These are phyloP conservation scores for Daucus carota DNA, from an alignment of 129 eudicot species.

Conservation along the genomic window DH1_v3.0 NC_030387.2:21735501-21736000, in stretches of 20 bases:
- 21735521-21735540: not conserved
- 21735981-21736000: not conserved
- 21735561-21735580: not conserved
- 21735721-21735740: not conserved
- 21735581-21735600: not conserved
- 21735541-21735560: not conserved
- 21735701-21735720: constrained; percentile 7
- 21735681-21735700: not conserved
- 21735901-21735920: constrained; percentile 94
- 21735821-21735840: constrained; percentile 56
- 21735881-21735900: constrained; percentile 76
- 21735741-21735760: constrained; percentile 18
- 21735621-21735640: not conserved
- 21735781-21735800: constrained; percentile 32
- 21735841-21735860: constrained; percentile 68
- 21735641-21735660: not conserved
- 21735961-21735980: not conserved
- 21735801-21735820: constrained; percentile 22
- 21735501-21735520: not conserved
- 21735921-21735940: constrained; percentile 93
- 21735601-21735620: not conserved
- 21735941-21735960: constrained; percentile 44
- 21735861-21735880: constrained; percentile 90
- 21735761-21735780: constrained; percentile 35
- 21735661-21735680: not conserved